These are phyloP conservation scores for Cupressus sempervirens DNA, from an alignment of 75 land plant genomes.

Conservation along the genomic window DNA sequence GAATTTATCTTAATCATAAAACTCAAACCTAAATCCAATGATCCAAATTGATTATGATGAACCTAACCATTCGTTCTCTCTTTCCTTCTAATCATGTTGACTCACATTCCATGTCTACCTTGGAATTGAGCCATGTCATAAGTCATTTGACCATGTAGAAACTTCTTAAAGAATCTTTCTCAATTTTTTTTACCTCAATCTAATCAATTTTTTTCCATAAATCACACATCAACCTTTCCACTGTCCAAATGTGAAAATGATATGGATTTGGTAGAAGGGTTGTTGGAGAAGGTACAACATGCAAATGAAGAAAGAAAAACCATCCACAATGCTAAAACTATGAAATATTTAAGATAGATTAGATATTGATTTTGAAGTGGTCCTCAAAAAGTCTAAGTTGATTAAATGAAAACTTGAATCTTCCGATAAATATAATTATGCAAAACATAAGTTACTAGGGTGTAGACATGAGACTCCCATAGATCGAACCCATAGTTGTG, in stretches of 20 bases:
- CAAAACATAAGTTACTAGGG: constrained; percentile 39
- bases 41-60: too few species aligned
- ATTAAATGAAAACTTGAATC: constrained; percentile 59
- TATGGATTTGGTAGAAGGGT: constrained; percentile 51
- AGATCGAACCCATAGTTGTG: constrained; percentile 64
- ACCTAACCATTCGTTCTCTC: too few species aligned
- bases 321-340: constrained; percentile 54
- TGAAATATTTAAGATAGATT: constrained; percentile 54
- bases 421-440: constrained; percentile 62
- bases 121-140: too few species aligned
- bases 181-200: too few species aligned
- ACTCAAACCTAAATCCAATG: too few species aligned
- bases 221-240: too few species aligned
- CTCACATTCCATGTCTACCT: too few species aligned
- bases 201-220: too few species aligned
- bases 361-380: constrained; percentile 48
- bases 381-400: constrained; percentile 47
- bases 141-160: too few species aligned
- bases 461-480: constrained; percentile 59
- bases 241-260: constrained; percentile 63
- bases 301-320: constrained; percentile 63
- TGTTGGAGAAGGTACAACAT: constrained; percentile 44
- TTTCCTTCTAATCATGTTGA: too few species aligned
- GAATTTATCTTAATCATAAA: too few species aligned
- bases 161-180: too few species aligned